phyloP scores from a whole-genome alignment of 345 rosid genomes.

The Rhizophora apiculata region DNA sequence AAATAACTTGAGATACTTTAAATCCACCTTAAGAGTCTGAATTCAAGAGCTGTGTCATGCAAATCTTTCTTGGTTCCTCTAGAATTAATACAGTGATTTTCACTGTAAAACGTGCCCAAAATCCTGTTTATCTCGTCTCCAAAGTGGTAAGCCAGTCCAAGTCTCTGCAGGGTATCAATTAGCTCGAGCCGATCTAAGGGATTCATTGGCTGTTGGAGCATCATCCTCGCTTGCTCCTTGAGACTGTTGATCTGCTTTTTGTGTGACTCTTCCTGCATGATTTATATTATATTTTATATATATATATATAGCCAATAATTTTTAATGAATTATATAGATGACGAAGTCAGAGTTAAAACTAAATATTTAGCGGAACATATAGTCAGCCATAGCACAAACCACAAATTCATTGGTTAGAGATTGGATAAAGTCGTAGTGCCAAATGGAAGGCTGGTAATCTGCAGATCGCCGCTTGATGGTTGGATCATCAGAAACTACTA shows the following conservation, averaged over 20 bases:
- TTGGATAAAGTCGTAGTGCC: slow-evolving; percentile 19
- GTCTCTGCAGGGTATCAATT: slow-evolving; percentile 17
- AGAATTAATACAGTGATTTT: not conserved
- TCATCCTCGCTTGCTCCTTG: slow-evolving; percentile 9
- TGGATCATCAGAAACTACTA: not conserved
- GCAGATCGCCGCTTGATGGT: slow-evolving; percentile 8
- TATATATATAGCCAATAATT: no score
- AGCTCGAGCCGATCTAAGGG: slow-evolving; percentile 2
- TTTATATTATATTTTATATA: no score
- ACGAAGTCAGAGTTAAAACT: no score
- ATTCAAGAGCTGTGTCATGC: slow-evolving; percentile 6
- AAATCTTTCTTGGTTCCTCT: not conserved
- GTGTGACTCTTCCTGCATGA: slow-evolving; percentile 1
- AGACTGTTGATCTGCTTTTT: not conserved
- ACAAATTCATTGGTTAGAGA: not conserved
- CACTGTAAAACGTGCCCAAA: not conserved
- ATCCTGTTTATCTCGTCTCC: slow-evolving; percentile 5
- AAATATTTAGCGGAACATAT: no score
- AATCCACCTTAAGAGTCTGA: slow-evolving; percentile 14
- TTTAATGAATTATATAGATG: no score
- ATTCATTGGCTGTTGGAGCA: not conserved
- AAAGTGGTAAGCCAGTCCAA: slow-evolving; percentile 18
- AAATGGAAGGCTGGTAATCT: slow-evolving; percentile 9
- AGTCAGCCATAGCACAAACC: not conserved
- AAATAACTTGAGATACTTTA: slow-evolving; percentile 12